Base-by-base conservation (phyloP, 192 early-diverging fungal genomes). In the Linnemannia zychae region DNA sequence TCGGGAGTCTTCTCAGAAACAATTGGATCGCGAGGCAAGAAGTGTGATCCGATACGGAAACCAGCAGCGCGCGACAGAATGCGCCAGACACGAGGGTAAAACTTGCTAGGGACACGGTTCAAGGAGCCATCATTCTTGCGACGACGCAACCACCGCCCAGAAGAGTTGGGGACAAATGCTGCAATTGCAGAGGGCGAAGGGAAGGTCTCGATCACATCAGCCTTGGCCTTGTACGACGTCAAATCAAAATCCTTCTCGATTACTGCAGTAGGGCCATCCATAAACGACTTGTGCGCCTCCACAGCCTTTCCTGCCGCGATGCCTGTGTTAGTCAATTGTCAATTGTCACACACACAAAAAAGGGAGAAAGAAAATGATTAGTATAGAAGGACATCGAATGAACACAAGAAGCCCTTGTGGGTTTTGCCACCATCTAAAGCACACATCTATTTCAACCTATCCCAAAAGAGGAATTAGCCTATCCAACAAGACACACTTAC, bases 51-150 rank as follows among this genome's bases (percentile, higher is more conserved):
- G 52, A 97, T 90, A 22, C 87, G 48, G 28, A 97, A 90, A 1
- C 93, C 93, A n/a, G 81, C 75, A 20, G 92, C 91, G 20, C 90
- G 85, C 18, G 90, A 92, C 6, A 96, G 85, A n/a, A 96, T 89
- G 20, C 88, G 83, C 93, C 94, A 96, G 6, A 95, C 95, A 46
- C 91, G 92, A 6, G 95, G 91, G 78, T 96, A 97, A 68, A 97
- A 97, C 68, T 93, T 90, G 7, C 81, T 76, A 9, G 96, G 96
- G 1, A 95, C 95, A 40, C 96, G 90, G 84, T 96, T 96, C 34
- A 97, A 82, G 2, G 96, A 94, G 28, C 96, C 96, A 80, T 97
- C 96, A 76, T 96, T 96, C 82, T 93, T 94, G 53, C 96, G 88
- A 37, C 95, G 91, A 11, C 95, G 87, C 71, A 96, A 79, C 95